A percentile compares a stretch with the other conserved stretches of the same genome.
Conservation (phyloP, 345 rosid genomes). For the Excoecaria cochinchinensis region DNA sequence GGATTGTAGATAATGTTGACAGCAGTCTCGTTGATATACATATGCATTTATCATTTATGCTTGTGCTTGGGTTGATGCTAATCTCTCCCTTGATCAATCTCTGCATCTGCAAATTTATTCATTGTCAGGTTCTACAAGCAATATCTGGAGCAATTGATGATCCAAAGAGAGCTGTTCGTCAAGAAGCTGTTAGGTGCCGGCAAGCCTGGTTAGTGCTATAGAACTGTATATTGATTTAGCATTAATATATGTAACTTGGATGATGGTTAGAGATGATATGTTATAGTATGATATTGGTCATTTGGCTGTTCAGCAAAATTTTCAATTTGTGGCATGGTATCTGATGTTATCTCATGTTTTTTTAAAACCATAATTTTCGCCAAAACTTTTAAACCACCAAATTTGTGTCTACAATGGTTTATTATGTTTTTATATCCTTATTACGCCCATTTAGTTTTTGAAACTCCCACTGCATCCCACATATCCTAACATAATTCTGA, state of each 20-base stretch:
- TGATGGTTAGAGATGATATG: too few species aligned
- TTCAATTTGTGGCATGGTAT: too few species aligned
- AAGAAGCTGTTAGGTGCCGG: constrained; percentile 76
- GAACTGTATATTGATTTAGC: not conserved
- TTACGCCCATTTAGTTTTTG: too few species aligned
- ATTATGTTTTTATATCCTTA: too few species aligned
- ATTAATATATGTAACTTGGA: not conserved
- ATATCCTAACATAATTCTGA: too few species aligned
- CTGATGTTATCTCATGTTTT: too few species aligned
- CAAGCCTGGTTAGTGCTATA: constrained; percentile 65
- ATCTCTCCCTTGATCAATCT: not conserved
- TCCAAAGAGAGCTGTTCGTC: constrained; percentile 77
- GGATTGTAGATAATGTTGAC: not conserved
- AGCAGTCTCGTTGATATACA: not conserved
- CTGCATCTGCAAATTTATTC: not conserved
- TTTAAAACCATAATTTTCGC: too few species aligned
- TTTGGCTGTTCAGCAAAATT: too few species aligned
- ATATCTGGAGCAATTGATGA: constrained; percentile 66
- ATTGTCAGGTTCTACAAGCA: constrained; percentile 60
- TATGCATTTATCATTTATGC: not conserved
- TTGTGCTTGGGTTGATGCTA: not conserved
- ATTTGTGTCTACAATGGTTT: too few species aligned
- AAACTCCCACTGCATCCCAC: too few species aligned
- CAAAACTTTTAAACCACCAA: too few species aligned
- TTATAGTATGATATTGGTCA: too few species aligned